phyloP scores from a whole-genome alignment of 306 rosid genomes.

The Cucurbita maxima region DNA sequence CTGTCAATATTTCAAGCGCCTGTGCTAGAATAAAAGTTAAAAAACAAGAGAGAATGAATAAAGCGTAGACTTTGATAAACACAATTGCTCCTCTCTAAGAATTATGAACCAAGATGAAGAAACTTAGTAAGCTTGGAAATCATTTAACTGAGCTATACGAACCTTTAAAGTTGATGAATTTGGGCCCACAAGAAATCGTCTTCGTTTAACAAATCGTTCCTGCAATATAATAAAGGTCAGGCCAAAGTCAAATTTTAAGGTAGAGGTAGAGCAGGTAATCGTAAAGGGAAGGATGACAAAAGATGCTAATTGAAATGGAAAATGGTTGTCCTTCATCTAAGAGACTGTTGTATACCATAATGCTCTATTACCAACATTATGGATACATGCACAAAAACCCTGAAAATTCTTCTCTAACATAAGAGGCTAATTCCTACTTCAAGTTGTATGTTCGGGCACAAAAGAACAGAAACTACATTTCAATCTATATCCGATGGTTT shows the following conservation, averaged over 20 bases:
- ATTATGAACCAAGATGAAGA: not conserved
- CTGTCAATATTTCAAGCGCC: conserved; percentile 53
- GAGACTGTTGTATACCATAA: not conserved
- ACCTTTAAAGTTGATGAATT: conserved; percentile 85
- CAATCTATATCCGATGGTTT: not conserved
- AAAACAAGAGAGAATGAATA: not conserved
- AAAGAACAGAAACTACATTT: not conserved
- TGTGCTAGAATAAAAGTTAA: conserved; percentile 13
- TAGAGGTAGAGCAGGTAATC: not conserved
- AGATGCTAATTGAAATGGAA: not conserved
- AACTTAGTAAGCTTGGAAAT: not conserved
- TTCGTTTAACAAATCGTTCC: conserved; percentile 81
- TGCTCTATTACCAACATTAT: not conserved
- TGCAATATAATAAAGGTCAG: conserved; percentile 17
- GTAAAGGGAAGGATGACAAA: not conserved
- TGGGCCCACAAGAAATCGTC: conserved; percentile 70
- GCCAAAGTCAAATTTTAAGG: not conserved
- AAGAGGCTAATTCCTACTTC: not conserved
- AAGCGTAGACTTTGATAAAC: not conserved
- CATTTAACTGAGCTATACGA: not conserved
- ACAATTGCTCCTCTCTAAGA: not conserved
- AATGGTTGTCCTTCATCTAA: not conserved
- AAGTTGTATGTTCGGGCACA: not conserved
- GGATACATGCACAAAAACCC: not conserved
- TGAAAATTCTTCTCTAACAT: not conserved